Evolutionary conservation across 257 asterid species (phyloP).

Genomic region (Fraxinus anomala): DNA sequence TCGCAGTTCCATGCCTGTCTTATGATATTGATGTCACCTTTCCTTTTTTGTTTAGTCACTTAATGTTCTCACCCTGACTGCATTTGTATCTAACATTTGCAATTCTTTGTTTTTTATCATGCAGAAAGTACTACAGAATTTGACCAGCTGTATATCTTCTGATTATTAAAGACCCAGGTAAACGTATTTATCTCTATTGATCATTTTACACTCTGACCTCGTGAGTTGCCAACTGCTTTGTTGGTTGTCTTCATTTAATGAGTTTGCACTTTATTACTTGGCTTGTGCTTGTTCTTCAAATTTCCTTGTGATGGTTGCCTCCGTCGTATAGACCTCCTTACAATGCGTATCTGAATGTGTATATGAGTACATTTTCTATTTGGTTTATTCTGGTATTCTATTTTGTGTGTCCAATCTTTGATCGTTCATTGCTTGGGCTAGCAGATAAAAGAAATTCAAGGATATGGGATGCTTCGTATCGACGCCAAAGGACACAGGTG

Average conservation of each 20-base stretch:
- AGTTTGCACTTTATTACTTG: constrained; percentile 35
- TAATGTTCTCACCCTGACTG: neutral
- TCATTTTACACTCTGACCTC: constrained; percentile 36
- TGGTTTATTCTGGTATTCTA: constrained; percentile 14
- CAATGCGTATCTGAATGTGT: neutral
- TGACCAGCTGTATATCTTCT: constrained; percentile 36
- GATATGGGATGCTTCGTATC: constrained; percentile 91
- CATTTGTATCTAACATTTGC: constrained; percentile 14
- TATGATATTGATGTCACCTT: constrained; percentile 55
- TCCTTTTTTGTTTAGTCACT: neutral
- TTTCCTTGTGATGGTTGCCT: constrained; percentile 35
- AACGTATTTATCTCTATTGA: constrained; percentile 35
- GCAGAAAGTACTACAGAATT: constrained; percentile 53
- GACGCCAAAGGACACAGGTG: constrained; percentile 68
- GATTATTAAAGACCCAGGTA: constrained; percentile 46
- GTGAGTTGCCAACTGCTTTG: constrained; percentile 67
- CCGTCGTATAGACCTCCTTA: neutral
- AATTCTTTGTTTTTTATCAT: constrained; percentile 21
- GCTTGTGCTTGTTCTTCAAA: constrained; percentile 26
- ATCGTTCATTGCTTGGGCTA: constrained; percentile 27
- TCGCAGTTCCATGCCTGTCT: constrained; percentile 55
- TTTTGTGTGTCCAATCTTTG: constrained; percentile 16
- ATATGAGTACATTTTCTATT: neutral
- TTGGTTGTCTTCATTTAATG: constrained; percentile 59
- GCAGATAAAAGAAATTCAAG: constrained; percentile 36